Base-by-base conservation (phyloP, 768 basidiomycete genomes). In the Pleurotus platypus region DNA sequence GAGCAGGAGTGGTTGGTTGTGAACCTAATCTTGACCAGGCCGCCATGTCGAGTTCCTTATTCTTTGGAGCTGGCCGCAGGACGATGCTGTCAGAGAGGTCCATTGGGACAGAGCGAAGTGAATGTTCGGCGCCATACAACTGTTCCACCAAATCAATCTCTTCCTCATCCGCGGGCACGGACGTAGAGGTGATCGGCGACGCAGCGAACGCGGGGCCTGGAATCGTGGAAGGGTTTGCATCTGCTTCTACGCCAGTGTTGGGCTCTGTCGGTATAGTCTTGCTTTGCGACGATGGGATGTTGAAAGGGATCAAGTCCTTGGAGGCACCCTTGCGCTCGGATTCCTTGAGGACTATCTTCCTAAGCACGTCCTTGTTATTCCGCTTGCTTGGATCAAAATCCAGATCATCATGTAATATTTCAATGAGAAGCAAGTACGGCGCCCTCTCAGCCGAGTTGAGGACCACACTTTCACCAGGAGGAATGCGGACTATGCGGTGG, bases 91-190 rank as follows among this genome's bases (percentile, higher is more conserved):
- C 92, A 9, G 90, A 85, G 13, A 98, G 72, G 67, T 96, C 88
- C n/a, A 87, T 80, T 42, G 84, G 71, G 47, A 78, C 77, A 51
- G 85, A 86, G 35, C 85, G 82, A 15, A 95, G 77, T 2, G 87
- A 85, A 59, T 89, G 80, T 49, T 88, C 84, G 37, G 82, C 72
- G 12, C 96, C 96, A 61, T 94, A 98, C 0, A 98, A 73, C 68
- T 99, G 97, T 67, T 99, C 97, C 3, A 98, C 93, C 5, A 99
- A 79, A 69, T 99, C 97, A 62, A 99, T 87, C 73, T 99, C 96
- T 70, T 95, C 94, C 24, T 90, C 85, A 48, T 68, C 63, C 53
- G 62, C 62, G 46, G 66, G 65, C 53, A 63, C 50, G 9, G 49
- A 30, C n/a, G n/a, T 22, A 0, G 51, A 30, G 42, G 51, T 8